phyloP scores from a whole-genome alignment of 352 stramenopile species.

The Phytopythium kandeliae region DNA sequence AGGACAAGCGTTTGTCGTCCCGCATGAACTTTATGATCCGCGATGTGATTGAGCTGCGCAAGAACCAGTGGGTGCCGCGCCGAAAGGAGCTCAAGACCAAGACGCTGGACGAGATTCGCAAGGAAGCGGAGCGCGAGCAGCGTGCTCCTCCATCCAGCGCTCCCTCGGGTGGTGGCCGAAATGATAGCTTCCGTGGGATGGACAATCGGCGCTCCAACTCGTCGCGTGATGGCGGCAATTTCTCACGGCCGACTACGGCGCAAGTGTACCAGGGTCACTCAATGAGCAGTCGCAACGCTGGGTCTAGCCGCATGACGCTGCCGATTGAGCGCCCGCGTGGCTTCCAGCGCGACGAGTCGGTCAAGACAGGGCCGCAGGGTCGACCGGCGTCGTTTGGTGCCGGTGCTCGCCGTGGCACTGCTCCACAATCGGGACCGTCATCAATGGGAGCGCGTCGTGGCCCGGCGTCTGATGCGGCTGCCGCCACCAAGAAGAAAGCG shows the following conservation, averaged over 20 bases:
- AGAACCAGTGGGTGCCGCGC: constrained; percentile 89
- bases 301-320: constrained; percentile 36
- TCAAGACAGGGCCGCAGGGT: constrained; percentile 51
- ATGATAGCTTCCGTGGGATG: constrained; percentile 26
- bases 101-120: constrained; percentile 93
- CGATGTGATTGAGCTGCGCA: constrained; percentile 92
- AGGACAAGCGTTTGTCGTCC: constrained; percentile 83
- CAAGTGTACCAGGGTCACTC: constrained; percentile 52
- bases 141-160: constrained; percentile 51
- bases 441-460: not conserved
- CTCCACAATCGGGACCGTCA: not conserved
- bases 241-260: constrained; percentile 41
- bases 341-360: constrained; percentile 53
- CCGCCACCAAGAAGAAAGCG: constrained; percentile 21
- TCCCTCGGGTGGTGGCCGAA: constrained; percentile 25
- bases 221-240: constrained; percentile 49
- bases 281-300: constrained; percentile 31
- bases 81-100: constrained; percentile 95
- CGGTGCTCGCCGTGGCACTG: constrained; percentile 9
- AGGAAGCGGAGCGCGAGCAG: constrained; percentile 88
- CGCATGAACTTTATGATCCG: constrained; percentile 95
- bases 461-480: constrained; percentile 3
- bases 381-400: constrained; percentile 43
- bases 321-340: constrained; percentile 22
- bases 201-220: constrained; percentile 42